Base-by-base conservation (phyloP, 225 moss, liverwort and hornwort genomes). In the Pleurozium schreberi region DNA sequence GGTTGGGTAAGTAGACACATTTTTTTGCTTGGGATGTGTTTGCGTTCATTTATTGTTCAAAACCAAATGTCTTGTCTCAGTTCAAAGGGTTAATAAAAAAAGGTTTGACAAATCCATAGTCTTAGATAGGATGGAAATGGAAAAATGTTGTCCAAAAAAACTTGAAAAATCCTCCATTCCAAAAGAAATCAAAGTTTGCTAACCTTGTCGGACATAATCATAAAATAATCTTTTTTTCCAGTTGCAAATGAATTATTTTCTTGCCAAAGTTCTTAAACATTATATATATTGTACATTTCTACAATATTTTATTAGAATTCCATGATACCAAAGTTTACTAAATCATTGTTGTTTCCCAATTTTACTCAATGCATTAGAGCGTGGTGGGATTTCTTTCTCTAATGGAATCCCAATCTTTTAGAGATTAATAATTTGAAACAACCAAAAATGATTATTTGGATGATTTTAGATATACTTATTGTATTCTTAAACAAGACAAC, bases 401-500 rank as follows among this genome's bases (percentile, higher is more conserved):
- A 47, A 47, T 18, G 7, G 47, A 47, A 47, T 19, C 7, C 0
- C 0, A 1, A 47, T 47, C 18, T 11, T 10, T 47, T 49, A 33
- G 6, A 49, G 3, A 49, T 49, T 18, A 31, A 30, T 47, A 17
- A 6, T 11, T 18, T 5, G 5, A 45, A 43, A 10, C 10, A 45
- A 73, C 6, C 0, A 2, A 0, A 30, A 31, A 11, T 31, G 6
- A 3, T 31, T 31, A 18, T 31, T 47, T 11, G 19, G 4, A 31
- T 18, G 47, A 31, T 47, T 30, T 10, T 31, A 30, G 18, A 73
- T 45, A 18, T 18, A 10, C 0, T 14, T 11, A 31, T 0, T 40
- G 0, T 19, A 19, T 74, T 31, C 3, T 43, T 18, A 45, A 71
- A 10, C 5, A 43, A 0, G 16, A 22, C 6, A 45, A 73, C 28